phyloP scores from a whole-genome alignment of 495 filamentous ascomycete genomes.

The Neurospora terricola region DNA sequence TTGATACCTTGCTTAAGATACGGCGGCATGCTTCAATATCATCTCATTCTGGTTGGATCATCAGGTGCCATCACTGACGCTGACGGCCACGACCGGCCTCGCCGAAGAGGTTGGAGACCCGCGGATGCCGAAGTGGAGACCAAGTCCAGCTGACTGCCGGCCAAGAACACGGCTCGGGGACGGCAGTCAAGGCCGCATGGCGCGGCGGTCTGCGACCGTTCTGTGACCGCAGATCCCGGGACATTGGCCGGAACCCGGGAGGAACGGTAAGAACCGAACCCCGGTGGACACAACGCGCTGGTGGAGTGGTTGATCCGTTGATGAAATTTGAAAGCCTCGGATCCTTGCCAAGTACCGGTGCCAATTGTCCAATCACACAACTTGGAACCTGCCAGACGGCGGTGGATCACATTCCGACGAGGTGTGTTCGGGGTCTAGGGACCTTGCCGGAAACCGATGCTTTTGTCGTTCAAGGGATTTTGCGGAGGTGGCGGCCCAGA shows the following conservation, averaged over 20 bases:
- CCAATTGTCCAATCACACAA: neutral
- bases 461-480: neutral
- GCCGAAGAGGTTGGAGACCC: neutral
- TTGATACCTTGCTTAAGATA: no score
- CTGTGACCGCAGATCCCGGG: neutral
- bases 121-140: neutral
- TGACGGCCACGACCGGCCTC: neutral
- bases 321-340: neutral
- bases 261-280: neutral
- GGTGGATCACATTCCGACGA: neutral
- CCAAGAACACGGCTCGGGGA: neutral
- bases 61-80: neutral
- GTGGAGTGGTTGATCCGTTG: neutral
- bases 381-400: neutral
- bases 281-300: neutral
- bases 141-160: neutral
- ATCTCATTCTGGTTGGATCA: neutral
- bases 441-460: neutral
- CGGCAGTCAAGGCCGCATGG: neutral
- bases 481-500: neutral
- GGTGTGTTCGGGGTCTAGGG: neutral
- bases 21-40: neutral
- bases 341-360: neutral
- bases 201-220: neutral
- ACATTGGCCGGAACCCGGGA: neutral